A percentile compares a stretch with the other conserved stretches of the same genome.
phyloP scores from a whole-genome alignment of 2,329 filamentous ascomycete species.

The Fusarium xyrophilum region DNA sequence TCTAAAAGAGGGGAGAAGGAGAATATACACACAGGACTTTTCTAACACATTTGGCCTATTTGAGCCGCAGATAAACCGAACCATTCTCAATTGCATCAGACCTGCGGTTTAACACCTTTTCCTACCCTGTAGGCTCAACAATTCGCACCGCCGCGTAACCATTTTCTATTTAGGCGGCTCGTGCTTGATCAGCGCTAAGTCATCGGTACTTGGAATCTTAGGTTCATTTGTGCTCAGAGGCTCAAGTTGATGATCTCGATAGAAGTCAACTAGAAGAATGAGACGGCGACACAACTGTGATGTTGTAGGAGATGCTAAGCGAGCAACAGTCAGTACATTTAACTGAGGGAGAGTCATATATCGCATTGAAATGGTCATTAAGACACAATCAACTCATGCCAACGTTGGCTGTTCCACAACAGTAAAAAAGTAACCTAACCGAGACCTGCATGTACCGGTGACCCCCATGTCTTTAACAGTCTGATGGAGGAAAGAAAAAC shows the following conservation, averaged over 20 bases:
- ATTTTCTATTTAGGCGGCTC: too few species aligned
- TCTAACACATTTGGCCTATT: too few species aligned
- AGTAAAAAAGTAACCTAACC: not conserved
- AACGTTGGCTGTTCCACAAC: not conserved
- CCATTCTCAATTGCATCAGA: too few species aligned
- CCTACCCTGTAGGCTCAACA: too few species aligned
- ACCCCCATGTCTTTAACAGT: constrained; percentile 27
- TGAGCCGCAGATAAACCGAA: too few species aligned
- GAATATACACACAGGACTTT: too few species aligned
- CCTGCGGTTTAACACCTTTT: too few species aligned
- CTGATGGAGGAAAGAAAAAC: not conserved
- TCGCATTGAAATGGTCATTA: not conserved
- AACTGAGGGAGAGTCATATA: not conserved
- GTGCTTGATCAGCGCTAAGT: constrained; percentile 28
- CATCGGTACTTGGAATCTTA: constrained; percentile 18
- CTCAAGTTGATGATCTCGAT: not conserved
- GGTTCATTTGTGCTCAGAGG: not conserved
- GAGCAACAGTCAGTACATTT: not conserved
- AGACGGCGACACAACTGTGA: not conserved
- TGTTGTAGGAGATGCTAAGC: not conserved
- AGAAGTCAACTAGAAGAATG: not conserved
- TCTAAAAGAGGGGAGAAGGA: too few species aligned
- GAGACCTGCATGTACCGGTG: constrained; percentile 18
- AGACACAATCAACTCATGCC: not conserved
- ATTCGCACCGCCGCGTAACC: too few species aligned